These are phyloP conservation scores for Penicillium sp. DNA, from an alignment of 2,329 filamentous ascomycete genomes.

Conservation along the genomic window DNA sequence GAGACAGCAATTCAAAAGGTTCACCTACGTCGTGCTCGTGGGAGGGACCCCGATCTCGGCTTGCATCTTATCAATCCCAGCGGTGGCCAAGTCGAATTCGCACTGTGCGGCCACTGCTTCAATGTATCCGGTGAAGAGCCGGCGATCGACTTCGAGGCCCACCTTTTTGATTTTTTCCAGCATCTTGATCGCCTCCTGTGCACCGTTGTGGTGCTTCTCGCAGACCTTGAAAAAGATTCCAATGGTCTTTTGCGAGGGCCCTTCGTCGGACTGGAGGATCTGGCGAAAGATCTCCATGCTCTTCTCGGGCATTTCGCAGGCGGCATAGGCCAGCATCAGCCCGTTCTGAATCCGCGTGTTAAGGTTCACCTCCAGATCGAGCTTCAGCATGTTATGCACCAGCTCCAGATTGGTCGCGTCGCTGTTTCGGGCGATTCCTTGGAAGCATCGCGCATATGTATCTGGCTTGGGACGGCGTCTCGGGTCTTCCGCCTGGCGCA, in stretches of 20 bases:
- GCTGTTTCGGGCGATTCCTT: conserved; percentile 64
- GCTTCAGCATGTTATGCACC: conserved; percentile 90
- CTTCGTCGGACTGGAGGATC: conserved; percentile 79
- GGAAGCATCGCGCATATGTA: conserved; percentile 75
- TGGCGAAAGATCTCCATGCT: conserved; percentile 81
- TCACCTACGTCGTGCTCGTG: conserved; percentile 68
- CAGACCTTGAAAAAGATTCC: conserved; percentile 78
- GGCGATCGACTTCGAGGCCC: conserved; percentile 73
- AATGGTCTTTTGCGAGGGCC: conserved; percentile 77
- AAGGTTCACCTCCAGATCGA: conserved; percentile 77
- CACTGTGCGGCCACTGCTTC: conserved; percentile 73
- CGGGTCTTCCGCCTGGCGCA: conserved; percentile 72
- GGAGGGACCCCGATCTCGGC: conserved; percentile 64
- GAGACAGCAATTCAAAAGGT: neutral
- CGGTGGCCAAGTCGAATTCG: conserved; percentile 65
- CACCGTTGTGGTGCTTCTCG: conserved; percentile 54
- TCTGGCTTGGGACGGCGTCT: conserved; percentile 66
- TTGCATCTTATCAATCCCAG: conserved; percentile 66
- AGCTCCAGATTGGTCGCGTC: conserved; percentile 67
- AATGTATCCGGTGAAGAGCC: conserved; percentile 73
- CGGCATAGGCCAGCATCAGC: conserved; percentile 80
- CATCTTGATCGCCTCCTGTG: conserved; percentile 52
- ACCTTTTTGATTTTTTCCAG: conserved; percentile 60
- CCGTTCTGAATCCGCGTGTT: conserved; percentile 77
- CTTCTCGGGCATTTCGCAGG: conserved; percentile 62